Percentiles rank a stretch among this genome's conserved stretches.
Conservation (phyloP, 2,329 filamentous ascomycete genomes). For the Aspergillus puulaauensis region DNA sequence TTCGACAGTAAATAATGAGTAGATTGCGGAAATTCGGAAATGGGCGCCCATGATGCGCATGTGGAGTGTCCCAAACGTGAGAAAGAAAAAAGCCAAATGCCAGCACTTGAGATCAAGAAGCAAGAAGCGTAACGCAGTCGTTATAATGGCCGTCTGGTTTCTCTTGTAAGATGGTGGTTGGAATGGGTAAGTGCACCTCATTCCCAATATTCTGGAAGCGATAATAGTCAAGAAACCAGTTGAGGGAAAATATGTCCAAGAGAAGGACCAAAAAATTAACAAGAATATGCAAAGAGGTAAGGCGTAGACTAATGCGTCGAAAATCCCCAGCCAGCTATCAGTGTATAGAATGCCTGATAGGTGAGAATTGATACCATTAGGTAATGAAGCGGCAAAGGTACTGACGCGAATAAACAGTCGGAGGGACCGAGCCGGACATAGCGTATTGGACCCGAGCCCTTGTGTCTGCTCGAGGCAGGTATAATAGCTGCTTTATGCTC, state of each 20-base stretch:
- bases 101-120: slow-evolving; percentile 8
- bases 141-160: not conserved
- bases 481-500: not conserved
- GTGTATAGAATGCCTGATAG: not conserved
- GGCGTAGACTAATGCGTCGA: not conserved
- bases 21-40: not conserved
- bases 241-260: not conserved
- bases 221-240: not conserved
- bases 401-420: not conserved
- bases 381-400: not conserved
- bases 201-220: not conserved
- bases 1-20: not conserved
- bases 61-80: not conserved
- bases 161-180: not conserved
- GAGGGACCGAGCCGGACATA: not conserved
- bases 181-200: not conserved
- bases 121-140: not conserved
- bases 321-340: not conserved
- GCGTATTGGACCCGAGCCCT: not conserved
- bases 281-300: not conserved
- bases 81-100: slow-evolving; percentile 2
- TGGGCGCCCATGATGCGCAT: not conserved
- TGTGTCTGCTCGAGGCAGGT: not conserved
- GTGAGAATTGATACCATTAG: not conserved
- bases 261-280: not conserved